phyloP scores from a whole-genome alignment of 768 basidiomycete species.

The Tubosaeta brunneosetosa region DNA sequence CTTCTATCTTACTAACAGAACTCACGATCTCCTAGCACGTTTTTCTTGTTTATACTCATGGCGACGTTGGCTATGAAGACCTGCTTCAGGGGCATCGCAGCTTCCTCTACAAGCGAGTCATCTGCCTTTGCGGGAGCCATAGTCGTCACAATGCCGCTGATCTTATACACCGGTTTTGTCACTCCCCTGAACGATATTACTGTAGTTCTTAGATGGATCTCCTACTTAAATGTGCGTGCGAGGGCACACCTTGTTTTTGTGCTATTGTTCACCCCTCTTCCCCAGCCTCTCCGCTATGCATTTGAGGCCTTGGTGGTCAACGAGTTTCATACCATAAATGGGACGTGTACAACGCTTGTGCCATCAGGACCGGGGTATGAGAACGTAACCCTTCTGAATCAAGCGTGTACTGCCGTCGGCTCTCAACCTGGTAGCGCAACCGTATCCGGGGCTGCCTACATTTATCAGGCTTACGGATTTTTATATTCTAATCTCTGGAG shows the following conservation, averaged over 20 bases:
- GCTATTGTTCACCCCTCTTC: conserved; percentile 24
- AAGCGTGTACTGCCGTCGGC: conserved; percentile 42
- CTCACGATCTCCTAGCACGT: conserved; percentile 46
- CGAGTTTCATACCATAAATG: conserved; percentile 42
- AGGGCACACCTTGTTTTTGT: conserved; percentile 30
- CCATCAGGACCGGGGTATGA: conserved; percentile 34
- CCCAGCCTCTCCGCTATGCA: conserved; percentile 31
- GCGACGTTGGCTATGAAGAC: conserved; percentile 64
- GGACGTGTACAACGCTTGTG: conserved; percentile 31
- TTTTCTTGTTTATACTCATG: conserved; percentile 47
- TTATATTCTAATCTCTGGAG: conserved; percentile 29
- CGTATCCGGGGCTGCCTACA: conserved; percentile 42
- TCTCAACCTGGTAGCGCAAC: conserved; percentile 35
- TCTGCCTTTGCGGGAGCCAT: conserved; percentile 39
- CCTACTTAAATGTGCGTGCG: conserved; percentile 22
- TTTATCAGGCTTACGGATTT: conserved; percentile 30
- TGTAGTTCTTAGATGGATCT: conserved; percentile 15
- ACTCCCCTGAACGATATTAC: conserved; percentile 20
- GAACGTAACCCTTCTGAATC: conserved; percentile 31
- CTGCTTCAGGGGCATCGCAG: conserved; percentile 66
- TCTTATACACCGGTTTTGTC: conserved; percentile 42
- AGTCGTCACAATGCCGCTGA: conserved; percentile 33
- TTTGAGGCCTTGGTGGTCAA: conserved; percentile 38
- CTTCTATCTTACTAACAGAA: conserved; percentile 13
- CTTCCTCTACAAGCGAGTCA: conserved; percentile 48